Percentiles rank a stretch among this genome's conserved stretches.
These are phyloP conservation scores for Sextonia rubra DNA, from an alignment of 164 flowering plant genomes.

Conservation along the genomic window DNA sequence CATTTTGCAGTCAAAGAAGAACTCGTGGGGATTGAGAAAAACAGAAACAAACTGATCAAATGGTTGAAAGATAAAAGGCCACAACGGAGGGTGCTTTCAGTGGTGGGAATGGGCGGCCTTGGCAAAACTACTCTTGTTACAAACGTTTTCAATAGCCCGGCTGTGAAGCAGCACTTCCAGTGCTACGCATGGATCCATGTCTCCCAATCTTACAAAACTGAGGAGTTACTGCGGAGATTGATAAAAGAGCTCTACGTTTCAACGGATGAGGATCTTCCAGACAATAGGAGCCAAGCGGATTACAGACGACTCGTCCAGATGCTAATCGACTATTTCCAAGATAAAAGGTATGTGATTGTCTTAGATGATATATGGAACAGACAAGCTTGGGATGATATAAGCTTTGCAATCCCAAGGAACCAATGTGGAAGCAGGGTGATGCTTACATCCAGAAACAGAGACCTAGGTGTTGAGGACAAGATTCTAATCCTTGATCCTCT, in stretches of 20 bases:
- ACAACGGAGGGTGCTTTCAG: constrained; percentile 27
- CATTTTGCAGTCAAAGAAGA: constrained; percentile 22
- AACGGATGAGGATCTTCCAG: background rate
- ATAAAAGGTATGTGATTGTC: constrained; percentile 26
- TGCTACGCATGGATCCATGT: constrained; percentile 34
- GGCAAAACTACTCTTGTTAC: constrained; percentile 52
- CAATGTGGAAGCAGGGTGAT: constrained; percentile 27
- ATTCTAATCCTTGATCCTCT: background rate
- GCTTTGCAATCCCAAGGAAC: background rate
- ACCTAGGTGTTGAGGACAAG: constrained; percentile 14
- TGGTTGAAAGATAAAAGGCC: constrained; percentile 32
- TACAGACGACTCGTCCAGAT: background rate
- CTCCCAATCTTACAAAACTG: constrained; percentile 12
- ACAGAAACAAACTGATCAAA: constrained; percentile 12
- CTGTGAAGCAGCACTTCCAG: constrained; percentile 19
- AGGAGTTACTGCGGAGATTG: background rate
- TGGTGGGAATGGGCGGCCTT: constrained; percentile 58
- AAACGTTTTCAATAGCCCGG: constrained; percentile 20
- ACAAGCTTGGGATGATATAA: background rate
- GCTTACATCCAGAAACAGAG: constrained; percentile 30
- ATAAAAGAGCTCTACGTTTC: background rate
- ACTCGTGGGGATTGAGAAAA: constrained; percentile 31
- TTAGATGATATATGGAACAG: constrained; percentile 43
- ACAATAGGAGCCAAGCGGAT: background rate
- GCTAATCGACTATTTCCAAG: background rate